Evolutionary conservation across 78 protist species (phyloP).

Genomic region (Cavenderia fasciculata): DNA sequence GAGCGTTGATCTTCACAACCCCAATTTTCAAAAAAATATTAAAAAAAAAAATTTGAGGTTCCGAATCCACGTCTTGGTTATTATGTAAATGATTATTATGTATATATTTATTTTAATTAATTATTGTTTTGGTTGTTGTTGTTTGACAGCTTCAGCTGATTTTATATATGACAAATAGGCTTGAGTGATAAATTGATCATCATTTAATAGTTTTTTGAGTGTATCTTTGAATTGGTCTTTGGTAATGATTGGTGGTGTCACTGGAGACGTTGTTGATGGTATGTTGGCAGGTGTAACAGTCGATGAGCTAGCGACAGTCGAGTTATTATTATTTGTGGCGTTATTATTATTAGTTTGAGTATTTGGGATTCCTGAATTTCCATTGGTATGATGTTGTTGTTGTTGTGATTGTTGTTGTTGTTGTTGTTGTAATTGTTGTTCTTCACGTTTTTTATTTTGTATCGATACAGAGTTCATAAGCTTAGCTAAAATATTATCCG

Average conservation of each 20-base stretch:
- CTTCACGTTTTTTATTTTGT: not conserved
- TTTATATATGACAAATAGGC: conserved; percentile 6
- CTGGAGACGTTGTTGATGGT: not conserved
- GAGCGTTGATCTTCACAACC: too few relatives aligned
- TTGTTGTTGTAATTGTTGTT: not conserved
- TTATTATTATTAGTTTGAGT: too few relatives aligned
- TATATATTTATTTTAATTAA: not conserved
- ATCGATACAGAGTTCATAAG: not conserved
- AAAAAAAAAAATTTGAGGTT: not conserved
- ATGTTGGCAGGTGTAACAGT: not conserved
- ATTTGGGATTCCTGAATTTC: too few relatives aligned
- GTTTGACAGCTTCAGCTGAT: too few relatives aligned
- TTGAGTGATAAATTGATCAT: conserved; percentile 57
- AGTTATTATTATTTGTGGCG: too few relatives aligned
- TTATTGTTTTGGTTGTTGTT: not conserved
- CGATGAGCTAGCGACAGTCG: too few relatives aligned
- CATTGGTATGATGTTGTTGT: not conserved
- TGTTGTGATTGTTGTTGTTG: not conserved
- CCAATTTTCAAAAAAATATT: not conserved
- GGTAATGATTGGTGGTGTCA: conserved; percentile 24
- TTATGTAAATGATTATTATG: not conserved
- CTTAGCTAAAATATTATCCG: not conserved
- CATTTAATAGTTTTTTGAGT: conserved; percentile 14
- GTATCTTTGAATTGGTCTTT: conserved; percentile 61
- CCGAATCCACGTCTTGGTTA: not conserved